Base-by-base conservation (phyloP, 495 filamentous ascomycete genomes). In the Lasiosphaeria ovina region DNA sequence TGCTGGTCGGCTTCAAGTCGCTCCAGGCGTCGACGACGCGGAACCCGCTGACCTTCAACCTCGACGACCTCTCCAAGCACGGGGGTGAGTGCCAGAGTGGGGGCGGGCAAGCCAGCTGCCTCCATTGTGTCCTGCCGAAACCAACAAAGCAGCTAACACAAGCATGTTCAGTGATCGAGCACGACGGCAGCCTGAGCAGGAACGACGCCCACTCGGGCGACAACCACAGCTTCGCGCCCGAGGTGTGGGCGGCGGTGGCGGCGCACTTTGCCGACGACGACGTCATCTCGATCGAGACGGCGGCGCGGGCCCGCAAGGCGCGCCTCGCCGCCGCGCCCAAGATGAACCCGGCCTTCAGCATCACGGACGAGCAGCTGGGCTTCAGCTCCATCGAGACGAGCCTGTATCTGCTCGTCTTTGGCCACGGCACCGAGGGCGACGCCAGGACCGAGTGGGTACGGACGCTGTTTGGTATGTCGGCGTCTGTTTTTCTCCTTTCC, bases 351-450 rank as follows among this genome's bases (percentile, higher is more conserved):
- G 51, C 58, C 8, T 73, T 74, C 51, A 59, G 63, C 50, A 58
- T 74, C 62, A 59, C 58, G 0, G 40, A 17, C 3, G 55, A 50
- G 3, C 64, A 62, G 9, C 7, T 44, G 4, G 38, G 59, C 55
- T 62, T 61, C 45, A 70, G 66, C 54, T 47, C 55, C 16, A 66
- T 70, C 51, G 70, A 74, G 62, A 69, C 69, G 31, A 49, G 60
- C 2, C 36, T 69, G 49, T 74, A 74, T 51, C 59, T 70, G 62
- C 16, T 55, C 0, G 66, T 72, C 3, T 72, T 73, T 66, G 67
- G 67, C 2, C 35, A 66, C 49, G 62, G 62, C 0, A 62, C 54
- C 0, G 52, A 63, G 16, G 69, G 67, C 3, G 55, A 63, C 42
- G 69, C 68, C 10, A 57, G 38, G 34, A 68, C 54, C 24, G 58